A percentile compares a stretch with the other conserved stretches of the same genome.
These are phyloP conservation scores for Tetrapisispora phaffii DNA, from an alignment of 805 yeast species.

Conservation along the genomic window DNA sequence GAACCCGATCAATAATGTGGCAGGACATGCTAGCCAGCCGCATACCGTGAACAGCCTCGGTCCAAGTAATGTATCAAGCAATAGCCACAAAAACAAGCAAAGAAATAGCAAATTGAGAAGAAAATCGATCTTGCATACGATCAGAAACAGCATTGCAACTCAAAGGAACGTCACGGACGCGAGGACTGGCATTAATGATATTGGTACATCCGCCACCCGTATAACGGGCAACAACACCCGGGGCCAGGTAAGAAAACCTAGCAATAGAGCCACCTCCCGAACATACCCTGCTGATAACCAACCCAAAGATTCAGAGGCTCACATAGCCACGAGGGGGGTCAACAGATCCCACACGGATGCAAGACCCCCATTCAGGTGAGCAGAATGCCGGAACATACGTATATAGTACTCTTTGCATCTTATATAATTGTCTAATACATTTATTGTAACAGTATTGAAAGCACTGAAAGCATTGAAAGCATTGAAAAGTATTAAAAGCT, in stretches of 20 bases:
- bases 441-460: too few relatives aligned
- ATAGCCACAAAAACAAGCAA: background rate
- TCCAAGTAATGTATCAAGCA: background rate
- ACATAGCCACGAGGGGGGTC: background rate
- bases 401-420: too few relatives aligned
- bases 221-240: background rate
- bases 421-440: too few relatives aligned
- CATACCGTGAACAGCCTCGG: too few relatives aligned
- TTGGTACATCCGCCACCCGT: background rate
- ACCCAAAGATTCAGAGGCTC: background rate
- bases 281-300: background rate
- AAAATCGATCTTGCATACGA: conserved; percentile 27
- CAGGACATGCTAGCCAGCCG: background rate
- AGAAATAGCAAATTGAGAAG: conserved; percentile 19
- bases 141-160: conserved; percentile 20
- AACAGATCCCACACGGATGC: background rate
- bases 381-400: too few relatives aligned
- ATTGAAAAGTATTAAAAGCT: too few relatives aligned
- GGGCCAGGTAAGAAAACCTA: background rate
- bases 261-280: background rate
- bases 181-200: background rate
- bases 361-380: conserved; percentile 3
- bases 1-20: conserved; percentile 15
- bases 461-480: too few relatives aligned
- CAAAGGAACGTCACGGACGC: background rate